Evolutionary conservation across 177 flowering plant genomes (phyloP).

Genomic region (Tripterygium wilfordii): DNA sequence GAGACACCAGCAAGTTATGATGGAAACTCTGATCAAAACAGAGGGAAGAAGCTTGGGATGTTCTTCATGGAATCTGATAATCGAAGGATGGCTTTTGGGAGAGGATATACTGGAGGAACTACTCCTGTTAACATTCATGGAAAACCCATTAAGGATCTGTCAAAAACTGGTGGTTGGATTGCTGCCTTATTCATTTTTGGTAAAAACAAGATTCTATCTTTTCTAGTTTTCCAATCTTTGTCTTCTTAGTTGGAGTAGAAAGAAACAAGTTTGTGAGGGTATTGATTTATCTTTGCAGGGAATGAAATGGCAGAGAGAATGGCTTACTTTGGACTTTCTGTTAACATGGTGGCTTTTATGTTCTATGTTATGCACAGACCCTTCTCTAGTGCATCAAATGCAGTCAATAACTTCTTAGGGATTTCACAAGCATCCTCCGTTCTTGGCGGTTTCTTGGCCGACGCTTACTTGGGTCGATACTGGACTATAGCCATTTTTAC

Average conservation of each 20-base stretch:
- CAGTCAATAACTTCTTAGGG: slow-evolving; percentile 84
- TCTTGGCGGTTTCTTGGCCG: slow-evolving; percentile 91
- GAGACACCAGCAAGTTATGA: slow-evolving; percentile 20
- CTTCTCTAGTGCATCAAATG: slow-evolving; percentile 77
- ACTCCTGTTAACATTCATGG: slow-evolving; percentile 85
- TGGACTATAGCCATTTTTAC: slow-evolving; percentile 96
- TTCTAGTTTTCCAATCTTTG: too few species aligned
- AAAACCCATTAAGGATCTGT: slow-evolving; percentile 70
- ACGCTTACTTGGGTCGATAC: slow-evolving; percentile 96
- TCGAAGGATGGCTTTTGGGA: slow-evolving; percentile 56
- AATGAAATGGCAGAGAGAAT: slow-evolving; percentile 99
- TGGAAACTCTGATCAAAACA: slow-evolving; percentile 18
- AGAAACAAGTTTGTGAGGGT: neutral
- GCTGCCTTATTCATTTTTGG: slow-evolving; percentile 97
- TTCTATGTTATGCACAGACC: slow-evolving; percentile 92
- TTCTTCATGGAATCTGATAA: slow-evolving; percentile 82
- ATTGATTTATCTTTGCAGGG: slow-evolving; percentile 31
- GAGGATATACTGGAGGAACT: slow-evolving; percentile 71
- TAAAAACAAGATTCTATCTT: too few species aligned
- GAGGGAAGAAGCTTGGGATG: slow-evolving; percentile 61
- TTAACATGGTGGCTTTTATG: slow-evolving; percentile 95
- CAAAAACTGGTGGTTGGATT: slow-evolving; percentile 93
- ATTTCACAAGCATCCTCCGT: slow-evolving; percentile 94
- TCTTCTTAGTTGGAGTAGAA: too few species aligned
- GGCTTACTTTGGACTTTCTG: slow-evolving; percentile 95